Evolutionary conservation across 2,329 filamentous ascomycete species (phyloP).

Genomic region (Xylariaceae sp.): DNA sequence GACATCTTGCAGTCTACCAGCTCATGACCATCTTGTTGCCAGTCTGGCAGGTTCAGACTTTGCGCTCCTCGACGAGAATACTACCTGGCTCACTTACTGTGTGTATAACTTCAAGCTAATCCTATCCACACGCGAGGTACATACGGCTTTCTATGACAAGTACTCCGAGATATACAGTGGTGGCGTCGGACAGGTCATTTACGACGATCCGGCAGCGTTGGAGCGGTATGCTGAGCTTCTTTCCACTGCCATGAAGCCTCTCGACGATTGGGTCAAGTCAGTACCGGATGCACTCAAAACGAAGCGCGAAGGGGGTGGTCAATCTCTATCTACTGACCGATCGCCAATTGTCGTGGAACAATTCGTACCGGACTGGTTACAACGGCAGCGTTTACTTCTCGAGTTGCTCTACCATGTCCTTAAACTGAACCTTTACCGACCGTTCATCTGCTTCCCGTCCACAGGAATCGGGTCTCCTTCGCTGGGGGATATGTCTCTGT

Average conservation of each 20-base stretch:
- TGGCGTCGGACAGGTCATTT: slow-evolving; percentile 28
- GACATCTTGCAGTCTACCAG: slow-evolving; percentile 47
- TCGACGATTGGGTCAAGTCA: slow-evolving; percentile 44
- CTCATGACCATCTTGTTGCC: slow-evolving; percentile 44
- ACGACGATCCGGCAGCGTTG: slow-evolving; percentile 38
- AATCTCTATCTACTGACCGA: slow-evolving; percentile 45
- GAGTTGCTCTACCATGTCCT: slow-evolving; percentile 51
- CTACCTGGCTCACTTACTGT: slow-evolving; percentile 49
- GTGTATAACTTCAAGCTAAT: slow-evolving; percentile 46
- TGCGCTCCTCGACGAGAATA: slow-evolving; percentile 40
- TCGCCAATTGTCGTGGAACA: slow-evolving; percentile 43
- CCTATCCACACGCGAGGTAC: slow-evolving; percentile 41
- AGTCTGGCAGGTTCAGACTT: slow-evolving; percentile 43
- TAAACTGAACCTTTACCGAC: slow-evolving; percentile 46
- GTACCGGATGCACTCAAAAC: slow-evolving; percentile 47
- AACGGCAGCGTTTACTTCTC: slow-evolving; percentile 50
- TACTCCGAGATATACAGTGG: slow-evolving; percentile 40
- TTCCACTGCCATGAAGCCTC: slow-evolving; percentile 30
- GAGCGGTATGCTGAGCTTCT: slow-evolving; percentile 35
- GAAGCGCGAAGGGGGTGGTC: slow-evolving; percentile 40
- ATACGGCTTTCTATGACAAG: slow-evolving; percentile 46
- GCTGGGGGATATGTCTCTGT: slow-evolving; percentile 19
- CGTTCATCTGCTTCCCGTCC: slow-evolving; percentile 47
- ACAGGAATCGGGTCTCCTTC: slow-evolving; percentile 14
- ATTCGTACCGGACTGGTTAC: slow-evolving; percentile 49